Conservation (phyloP, 345 rosid genomes). For the Schrenkiella parvula region DNA sequence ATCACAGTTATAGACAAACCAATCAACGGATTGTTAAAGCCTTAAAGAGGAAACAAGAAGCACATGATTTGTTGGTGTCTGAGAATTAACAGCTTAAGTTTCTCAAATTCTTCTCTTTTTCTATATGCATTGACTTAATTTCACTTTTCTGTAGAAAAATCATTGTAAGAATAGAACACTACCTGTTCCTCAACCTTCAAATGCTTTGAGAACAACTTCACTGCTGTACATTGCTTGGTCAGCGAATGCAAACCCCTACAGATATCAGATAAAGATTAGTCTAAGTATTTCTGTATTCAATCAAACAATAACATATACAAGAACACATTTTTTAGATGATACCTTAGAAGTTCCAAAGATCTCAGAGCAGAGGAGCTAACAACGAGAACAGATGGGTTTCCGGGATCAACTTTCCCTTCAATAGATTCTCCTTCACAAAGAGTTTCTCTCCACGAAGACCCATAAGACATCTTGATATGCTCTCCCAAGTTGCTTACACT, state of each 20-base stretch:
- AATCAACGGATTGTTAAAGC: not conserved
- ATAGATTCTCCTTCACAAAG: constrained; percentile 45
- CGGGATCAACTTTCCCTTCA: constrained; percentile 58
- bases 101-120: not conserved
- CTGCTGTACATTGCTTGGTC: constrained; percentile 68
- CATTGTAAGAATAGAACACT: constrained; percentile 9
- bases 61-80: not conserved
- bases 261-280: not conserved
- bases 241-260: constrained; percentile 60
- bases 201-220: constrained; percentile 82
- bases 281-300: not conserved
- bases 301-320: not conserved
- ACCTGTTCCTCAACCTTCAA: constrained; percentile 94
- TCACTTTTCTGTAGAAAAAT: not conserved
- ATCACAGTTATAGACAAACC: not conserved
- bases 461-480: constrained; percentile 55
- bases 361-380: constrained; percentile 70
- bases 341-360: constrained; percentile 71
- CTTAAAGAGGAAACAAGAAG: not conserved
- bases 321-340: not conserved
- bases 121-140: not conserved
- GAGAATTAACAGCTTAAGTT: not conserved
- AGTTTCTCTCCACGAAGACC: constrained; percentile 56
- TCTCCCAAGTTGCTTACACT: constrained; percentile 47
- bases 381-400: constrained; percentile 67